A percentile compares a stretch with the other conserved stretches of the same genome.
phyloP scores from a whole-genome alignment of 2,329 filamentous ascomycete species.

The Celoporthe dispersa region DNA sequence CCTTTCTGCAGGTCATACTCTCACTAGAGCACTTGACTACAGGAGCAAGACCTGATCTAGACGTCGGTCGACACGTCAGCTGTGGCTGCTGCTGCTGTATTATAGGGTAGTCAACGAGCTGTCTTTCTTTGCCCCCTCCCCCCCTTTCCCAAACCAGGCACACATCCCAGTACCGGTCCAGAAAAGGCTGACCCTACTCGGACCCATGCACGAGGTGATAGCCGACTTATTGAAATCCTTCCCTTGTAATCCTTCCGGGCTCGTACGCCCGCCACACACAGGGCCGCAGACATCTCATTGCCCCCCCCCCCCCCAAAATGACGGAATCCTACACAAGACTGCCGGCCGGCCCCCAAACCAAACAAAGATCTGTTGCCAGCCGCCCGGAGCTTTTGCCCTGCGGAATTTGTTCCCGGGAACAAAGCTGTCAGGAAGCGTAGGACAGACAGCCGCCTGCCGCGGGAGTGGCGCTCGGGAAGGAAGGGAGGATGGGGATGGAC shows the following conservation, averaged over 20 bases:
- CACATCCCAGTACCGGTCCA: too few species aligned
- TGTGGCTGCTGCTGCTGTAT: too few species aligned
- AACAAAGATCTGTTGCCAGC: neutral
- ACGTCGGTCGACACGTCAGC: neutral
- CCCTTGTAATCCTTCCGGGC: neutral
- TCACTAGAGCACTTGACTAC: too few species aligned
- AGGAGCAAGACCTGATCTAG: too few species aligned
- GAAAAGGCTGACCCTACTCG: too few species aligned
- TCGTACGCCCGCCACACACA: neutral
- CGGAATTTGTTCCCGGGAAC: neutral
- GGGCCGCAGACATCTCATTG: neutral
- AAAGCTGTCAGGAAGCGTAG: neutral
- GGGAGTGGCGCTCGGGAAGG: conserved; percentile 2
- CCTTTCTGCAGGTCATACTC: too few species aligned
- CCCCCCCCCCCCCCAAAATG: neutral
- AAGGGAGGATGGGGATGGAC: neutral
- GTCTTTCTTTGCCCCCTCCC: too few species aligned
- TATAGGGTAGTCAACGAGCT: too few species aligned
- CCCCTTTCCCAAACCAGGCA: too few species aligned
- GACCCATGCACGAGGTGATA: too few species aligned
- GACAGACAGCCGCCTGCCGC: neutral
- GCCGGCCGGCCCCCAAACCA: too few species aligned
- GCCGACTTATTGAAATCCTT: neutral
- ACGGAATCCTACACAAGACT: neutral
- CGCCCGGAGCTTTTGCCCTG: neutral